phyloP scores from a whole-genome alignment of 371 early-diverging fungal species.

The Mucor irregularis region DNA sequence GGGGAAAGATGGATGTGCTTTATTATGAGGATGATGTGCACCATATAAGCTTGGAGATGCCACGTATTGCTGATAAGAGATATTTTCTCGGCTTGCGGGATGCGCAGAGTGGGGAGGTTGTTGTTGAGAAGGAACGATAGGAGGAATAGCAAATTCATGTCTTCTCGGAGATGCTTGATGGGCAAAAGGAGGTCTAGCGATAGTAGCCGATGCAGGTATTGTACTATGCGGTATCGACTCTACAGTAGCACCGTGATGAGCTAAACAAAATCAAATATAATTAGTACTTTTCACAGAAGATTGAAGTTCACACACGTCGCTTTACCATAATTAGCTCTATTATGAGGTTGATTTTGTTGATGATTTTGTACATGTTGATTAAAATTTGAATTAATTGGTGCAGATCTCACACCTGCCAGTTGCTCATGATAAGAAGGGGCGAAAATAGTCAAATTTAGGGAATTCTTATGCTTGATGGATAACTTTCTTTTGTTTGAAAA shows the following conservation, averaged over 20 bases:
- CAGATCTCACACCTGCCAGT: slow-evolving; percentile 50
- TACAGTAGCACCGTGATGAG: neutral
- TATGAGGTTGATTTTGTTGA: slow-evolving; percentile 23
- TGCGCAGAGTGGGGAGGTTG: slow-evolving; percentile 30
- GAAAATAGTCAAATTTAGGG: slow-evolving; percentile 57
- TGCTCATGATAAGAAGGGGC: slow-evolving; percentile 59
- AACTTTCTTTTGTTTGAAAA: slow-evolving; percentile 34
- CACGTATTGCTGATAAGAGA: slow-evolving; percentile 12
- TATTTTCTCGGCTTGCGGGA: slow-evolving; percentile 17
- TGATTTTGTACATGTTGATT: slow-evolving; percentile 9
- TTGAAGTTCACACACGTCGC: no score
- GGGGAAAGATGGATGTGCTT: no score
- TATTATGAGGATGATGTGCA: slow-evolving; percentile 17
- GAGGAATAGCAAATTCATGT: slow-evolving; percentile 49
- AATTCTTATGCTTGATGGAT: slow-evolving; percentile 32
- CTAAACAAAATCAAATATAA: neutral
- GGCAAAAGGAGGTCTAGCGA: slow-evolving; percentile 4
- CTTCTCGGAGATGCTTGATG: slow-evolving; percentile 30
- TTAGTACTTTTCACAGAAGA: no score
- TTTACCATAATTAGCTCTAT: no score
- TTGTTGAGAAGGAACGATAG: slow-evolving; percentile 52
- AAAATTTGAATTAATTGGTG: slow-evolving; percentile 58
- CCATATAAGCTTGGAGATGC: slow-evolving; percentile 13
- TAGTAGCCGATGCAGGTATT: slow-evolving; percentile 10
- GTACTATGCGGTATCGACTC: slow-evolving; percentile 17